Evolutionary conservation across 768 basidiomycete species (phyloP).

Genomic region (Amanita jacksonii): DNA sequence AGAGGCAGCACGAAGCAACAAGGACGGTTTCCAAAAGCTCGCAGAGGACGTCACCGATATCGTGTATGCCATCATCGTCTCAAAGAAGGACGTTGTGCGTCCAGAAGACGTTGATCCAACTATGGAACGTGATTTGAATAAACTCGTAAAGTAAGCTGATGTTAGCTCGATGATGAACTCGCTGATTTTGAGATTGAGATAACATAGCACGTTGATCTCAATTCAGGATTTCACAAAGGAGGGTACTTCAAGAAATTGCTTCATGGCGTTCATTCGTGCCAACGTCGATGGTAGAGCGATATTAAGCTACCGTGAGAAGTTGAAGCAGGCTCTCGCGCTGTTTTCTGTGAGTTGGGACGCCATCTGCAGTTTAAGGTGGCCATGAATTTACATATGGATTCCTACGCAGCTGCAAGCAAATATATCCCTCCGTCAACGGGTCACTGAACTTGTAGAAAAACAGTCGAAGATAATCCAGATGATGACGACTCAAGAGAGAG

Average conservation of each 20-base stretch:
- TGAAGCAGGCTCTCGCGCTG: background rate
- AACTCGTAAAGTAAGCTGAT: conserved; percentile 6
- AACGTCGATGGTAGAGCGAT: conserved; percentile 2
- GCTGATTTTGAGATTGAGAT: background rate
- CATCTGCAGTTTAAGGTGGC: too few relatives aligned
- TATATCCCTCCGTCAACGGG: too few relatives aligned
- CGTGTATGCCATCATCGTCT: conserved; percentile 6
- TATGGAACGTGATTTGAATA: background rate
- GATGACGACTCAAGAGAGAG: too few relatives aligned
- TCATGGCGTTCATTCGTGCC: conserved; percentile 2
- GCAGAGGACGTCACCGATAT: conserved; percentile 5
- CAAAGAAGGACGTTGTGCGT: background rate
- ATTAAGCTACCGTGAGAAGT: conserved; percentile 2
- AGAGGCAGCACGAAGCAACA: conserved; percentile 4
- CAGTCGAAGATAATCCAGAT: too few relatives aligned
- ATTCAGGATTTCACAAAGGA: conserved; percentile 3
- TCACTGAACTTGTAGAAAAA: too few relatives aligned
- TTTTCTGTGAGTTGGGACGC: conserved; percentile 8
- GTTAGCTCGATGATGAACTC: background rate
- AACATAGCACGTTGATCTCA: background rate
- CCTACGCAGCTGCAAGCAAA: too few relatives aligned
- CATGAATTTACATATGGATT: too few relatives aligned
- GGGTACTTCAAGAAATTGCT: background rate
- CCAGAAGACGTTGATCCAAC: background rate
- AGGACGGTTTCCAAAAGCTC: conserved; percentile 1